phyloP scores from a whole-genome alignment of 306 rosid genomes.

The Quercus engelmannii region DNA sequence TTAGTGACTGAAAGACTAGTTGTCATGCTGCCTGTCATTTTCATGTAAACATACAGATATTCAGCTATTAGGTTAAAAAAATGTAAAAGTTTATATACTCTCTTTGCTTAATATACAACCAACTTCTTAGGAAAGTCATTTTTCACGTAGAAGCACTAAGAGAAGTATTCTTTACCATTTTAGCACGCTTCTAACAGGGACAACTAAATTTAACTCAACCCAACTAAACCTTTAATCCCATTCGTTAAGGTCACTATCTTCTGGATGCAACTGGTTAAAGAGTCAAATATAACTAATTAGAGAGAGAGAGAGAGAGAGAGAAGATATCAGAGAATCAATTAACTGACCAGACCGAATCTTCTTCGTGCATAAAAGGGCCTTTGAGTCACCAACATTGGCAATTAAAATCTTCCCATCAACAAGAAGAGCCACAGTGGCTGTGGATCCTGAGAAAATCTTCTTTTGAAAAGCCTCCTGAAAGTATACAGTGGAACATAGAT shows the following conservation, averaged over 20 bases:
- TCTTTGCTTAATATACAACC: background rate
- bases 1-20: background rate
- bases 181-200: no score
- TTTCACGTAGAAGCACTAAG: no score
- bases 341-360: background rate
- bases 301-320: no score
- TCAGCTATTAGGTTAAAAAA: background rate
- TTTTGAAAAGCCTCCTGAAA: constrained; percentile 4
- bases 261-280: no score
- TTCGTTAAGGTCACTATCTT: no score
- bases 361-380: background rate
- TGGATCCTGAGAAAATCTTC: constrained; percentile 1
- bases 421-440: background rate
- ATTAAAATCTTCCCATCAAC: background rate
- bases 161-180: no score
- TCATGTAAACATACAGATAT: background rate
- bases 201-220: no score
- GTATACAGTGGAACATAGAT: background rate
- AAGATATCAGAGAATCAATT: background rate
- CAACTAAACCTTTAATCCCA: no score
- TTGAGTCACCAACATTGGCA: constrained; percentile 6
- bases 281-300: no score
- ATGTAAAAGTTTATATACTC: background rate
- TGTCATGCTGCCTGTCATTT: background rate
- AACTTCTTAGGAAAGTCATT: no score